Conservation (phyloP, 2,329 filamentous ascomycete species). For the Penicillium sp. region DNA sequence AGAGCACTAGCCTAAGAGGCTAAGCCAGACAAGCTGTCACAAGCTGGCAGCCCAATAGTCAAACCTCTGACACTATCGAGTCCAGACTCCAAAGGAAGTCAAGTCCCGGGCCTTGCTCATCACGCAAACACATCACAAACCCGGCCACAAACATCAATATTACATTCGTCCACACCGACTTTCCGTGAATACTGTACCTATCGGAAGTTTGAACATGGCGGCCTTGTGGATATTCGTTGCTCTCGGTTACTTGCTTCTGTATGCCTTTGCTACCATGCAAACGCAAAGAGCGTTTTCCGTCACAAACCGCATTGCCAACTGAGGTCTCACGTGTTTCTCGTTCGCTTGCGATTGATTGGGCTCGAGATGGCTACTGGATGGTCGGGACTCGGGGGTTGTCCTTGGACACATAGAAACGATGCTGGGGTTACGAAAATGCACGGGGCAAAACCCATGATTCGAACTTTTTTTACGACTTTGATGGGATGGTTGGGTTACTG, state of each 20-base stretch:
- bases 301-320: constrained; percentile 21
- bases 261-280: constrained; percentile 33
- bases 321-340: constrained; percentile 12
- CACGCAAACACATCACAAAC: neutral
- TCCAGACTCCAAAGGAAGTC: no score
- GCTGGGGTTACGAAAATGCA: neutral
- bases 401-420: neutral
- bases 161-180: constrained; percentile 6
- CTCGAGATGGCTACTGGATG: neutral
- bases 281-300: constrained; percentile 12
- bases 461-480: neutral
- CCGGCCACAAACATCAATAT: neutral
- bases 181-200: neutral
- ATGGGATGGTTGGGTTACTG: neutral
- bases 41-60: no score
- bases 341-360: neutral
- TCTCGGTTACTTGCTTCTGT: constrained; percentile 35
- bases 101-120: no score
- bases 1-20: no score
- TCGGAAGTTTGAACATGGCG: constrained; percentile 28
- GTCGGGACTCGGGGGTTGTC: neutral
- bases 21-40: no score
- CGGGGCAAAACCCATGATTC: constrained; percentile 3
- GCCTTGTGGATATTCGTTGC: constrained; percentile 35
- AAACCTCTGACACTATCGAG: neutral